Base-by-base conservation (phyloP, 2,329 filamentous ascomycete species). In the Ophiostoma populinum region DNA sequence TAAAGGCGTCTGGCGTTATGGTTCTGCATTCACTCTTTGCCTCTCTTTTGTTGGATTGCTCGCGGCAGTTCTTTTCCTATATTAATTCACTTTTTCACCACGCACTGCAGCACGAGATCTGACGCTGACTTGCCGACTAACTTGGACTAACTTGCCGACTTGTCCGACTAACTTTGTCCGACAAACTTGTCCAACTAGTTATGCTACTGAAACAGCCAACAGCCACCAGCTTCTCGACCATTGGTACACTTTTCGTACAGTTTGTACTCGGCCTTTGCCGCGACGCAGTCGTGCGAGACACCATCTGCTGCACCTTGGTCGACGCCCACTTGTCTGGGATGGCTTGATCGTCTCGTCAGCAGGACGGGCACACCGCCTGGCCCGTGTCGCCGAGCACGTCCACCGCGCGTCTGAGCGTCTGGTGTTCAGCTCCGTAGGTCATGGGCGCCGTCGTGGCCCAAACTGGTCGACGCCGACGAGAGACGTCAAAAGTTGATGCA, bases 291-390 rank as follows among this genome's bases (percentile, higher is more conserved):
- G 46, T 73, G 62, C 9, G 65, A 63, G 51, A 78, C 40, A 78
- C 68, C 61, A 67, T 66, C 51, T 65, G 62, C 53, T 79, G 74
- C 27, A 78, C 70, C 46, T 78, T 73, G 8, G 72, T 70, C 51
- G 75, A 75, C 3, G 71, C 71, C 75, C 75, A 79, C 56, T 76
- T 78, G 54, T 79, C 74, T 3, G 71, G 71, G 40, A 66, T 66
- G 37, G 55, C 55, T 41, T 53, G 60, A 47, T 61, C 64, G 49
- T 46, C 57, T 80, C 75, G 49, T 80, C 75, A 32, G 76, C 21
- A 10, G 10, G 6, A 22, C 6, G 21, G 21, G 6, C 6, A 10
- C 21, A 22, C 21, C 6, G 10, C 10, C 21, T 80, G 74, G 49
- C 71, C 76, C 3, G 72, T 65, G 46, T 80, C 74, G 30, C 74